Base-by-base conservation (phyloP, 2,329 filamentous ascomycete genomes). In the Cercospora janseana region DNA sequence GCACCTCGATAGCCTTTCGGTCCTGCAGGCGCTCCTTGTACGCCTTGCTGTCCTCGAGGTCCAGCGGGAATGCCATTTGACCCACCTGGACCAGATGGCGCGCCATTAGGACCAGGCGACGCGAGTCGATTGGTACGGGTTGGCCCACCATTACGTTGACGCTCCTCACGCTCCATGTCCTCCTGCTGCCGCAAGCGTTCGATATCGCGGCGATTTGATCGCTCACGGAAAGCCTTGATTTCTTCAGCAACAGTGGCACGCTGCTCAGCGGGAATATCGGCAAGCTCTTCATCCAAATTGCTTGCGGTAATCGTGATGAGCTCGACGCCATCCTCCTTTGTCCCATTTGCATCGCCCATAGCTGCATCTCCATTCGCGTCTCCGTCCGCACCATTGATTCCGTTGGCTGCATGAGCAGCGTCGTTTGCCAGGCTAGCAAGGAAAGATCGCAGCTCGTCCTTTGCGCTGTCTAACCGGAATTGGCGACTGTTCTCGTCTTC, bases 251-350 rank as follows among this genome's bases (percentile, higher is more conserved):
- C 93, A 0, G 89, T 91, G 66, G 95, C 93, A 18, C 93, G 85
- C 89, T 95, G 94, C 66, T 97, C 93, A 1, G 88, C 86, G 0
- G 93, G 93, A 40, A 98, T 96, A 63, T 98, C 93, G 15, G 91
- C 86, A 35, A 98, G 77, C 65, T 98, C 93, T 64, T 98, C 94
- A 56, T 98, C 93, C 8, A 68, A 62, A 12, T 62, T 81, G 1
- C 85, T 83, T 24, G 95, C 78, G 3, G 90, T 86, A 52, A 97
- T 95, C 51, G 91, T 95, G 57, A 95, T 85, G 29, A 96, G 85
- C 69, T 95, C 90, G 4, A 88, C 83, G 47, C 82, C 81, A 31
- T 72, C 71, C 15, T 83, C 85, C 49, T 86, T 5, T 72, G 74
- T 6, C 62, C 67, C 61, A 27, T 60, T 60, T 8, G 45, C 49